A percentile compares a stretch with the other conserved stretches of the same genome.
Evolutionary conservation across 2,329 filamentous ascomycete species (phyloP).

Genomic region (Aspergillus sp.): DNA sequence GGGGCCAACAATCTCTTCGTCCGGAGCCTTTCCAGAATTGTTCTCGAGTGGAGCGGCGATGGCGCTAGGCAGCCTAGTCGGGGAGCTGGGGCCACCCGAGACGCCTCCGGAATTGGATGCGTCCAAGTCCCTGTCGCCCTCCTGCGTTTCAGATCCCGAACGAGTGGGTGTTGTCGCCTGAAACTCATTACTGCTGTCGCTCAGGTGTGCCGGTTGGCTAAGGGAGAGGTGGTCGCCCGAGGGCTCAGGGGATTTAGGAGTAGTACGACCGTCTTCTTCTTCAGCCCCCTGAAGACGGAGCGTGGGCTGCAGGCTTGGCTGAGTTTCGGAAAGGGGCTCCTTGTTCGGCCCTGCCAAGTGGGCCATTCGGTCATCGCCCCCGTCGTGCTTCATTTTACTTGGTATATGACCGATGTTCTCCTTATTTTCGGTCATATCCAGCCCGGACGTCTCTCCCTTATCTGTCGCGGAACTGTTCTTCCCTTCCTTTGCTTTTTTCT

Average conservation of each 20-base stretch:
- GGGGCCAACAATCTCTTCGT: constrained; percentile 25
- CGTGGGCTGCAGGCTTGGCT: not conserved
- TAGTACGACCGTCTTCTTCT: not conserved
- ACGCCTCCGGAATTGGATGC: constrained; percentile 25
- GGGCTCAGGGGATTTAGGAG: constrained; percentile 14
- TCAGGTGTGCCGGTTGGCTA: not conserved
- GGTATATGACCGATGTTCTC: constrained; percentile 32
- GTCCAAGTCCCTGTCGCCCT: constrained; percentile 26
- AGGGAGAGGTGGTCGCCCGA: not conserved
- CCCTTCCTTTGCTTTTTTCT: constrained; percentile 35
- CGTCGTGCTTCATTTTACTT: constrained; percentile 15
- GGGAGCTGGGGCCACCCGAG: constrained; percentile 32
- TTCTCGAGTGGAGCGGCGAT: constrained; percentile 31
- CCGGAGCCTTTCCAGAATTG: constrained; percentile 26
- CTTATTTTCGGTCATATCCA: constrained; percentile 23
- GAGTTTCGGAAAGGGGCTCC: constrained; percentile 16
- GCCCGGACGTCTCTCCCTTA: constrained; percentile 14
- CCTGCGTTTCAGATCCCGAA: constrained; percentile 29
- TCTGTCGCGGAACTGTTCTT: constrained; percentile 29
- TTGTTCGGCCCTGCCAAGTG: constrained; percentile 18
- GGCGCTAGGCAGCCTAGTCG: constrained; percentile 26
- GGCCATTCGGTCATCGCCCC: constrained; percentile 11
- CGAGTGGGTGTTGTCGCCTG: constrained; percentile 20
- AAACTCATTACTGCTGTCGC: constrained; percentile 8
- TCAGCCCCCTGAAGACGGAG: constrained; percentile 7